phyloP scores from a whole-genome alignment of 139 green algal species.

The Chlamydomonas urium region DNA sequence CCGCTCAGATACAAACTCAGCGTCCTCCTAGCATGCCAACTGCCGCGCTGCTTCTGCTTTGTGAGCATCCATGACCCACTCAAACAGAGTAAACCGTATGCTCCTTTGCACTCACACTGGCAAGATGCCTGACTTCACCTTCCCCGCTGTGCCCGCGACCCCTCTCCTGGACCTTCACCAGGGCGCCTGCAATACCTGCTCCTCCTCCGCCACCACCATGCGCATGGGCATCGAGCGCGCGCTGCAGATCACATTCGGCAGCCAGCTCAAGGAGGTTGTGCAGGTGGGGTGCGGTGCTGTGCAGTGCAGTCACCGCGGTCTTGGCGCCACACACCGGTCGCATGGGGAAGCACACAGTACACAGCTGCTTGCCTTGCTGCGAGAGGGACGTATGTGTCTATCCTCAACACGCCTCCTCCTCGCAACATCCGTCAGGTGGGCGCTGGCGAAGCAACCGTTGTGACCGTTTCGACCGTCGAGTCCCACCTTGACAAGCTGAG shows the following conservation, averaged over 20 bases:
- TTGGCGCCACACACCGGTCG: background rate
- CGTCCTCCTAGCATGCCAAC: too few relatives aligned
- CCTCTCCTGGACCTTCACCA: too few relatives aligned
- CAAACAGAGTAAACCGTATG: too few relatives aligned
- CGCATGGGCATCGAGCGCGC: conserved; percentile 90
- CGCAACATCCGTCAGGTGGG: background rate
- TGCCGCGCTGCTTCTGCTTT: too few relatives aligned
- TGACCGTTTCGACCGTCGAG: too few relatives aligned
- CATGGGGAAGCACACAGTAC: too few relatives aligned
- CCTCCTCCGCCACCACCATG: conserved; percentile 79
- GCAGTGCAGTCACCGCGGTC: background rate
- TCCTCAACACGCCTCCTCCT: background rate
- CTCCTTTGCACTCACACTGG: too few relatives aligned
- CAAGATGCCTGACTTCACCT: too few relatives aligned
- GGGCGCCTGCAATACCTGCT: conserved; percentile 82
- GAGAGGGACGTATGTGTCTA: background rate
- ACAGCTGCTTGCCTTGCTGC: background rate
- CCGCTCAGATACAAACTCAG: too few relatives aligned
- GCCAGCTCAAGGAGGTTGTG: conserved; percentile 41
- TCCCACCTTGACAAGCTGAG: too few relatives aligned
- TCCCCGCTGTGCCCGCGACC: too few relatives aligned
- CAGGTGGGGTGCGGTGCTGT: conserved; percentile 18
- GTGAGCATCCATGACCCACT: too few relatives aligned
- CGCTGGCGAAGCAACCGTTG: background rate
- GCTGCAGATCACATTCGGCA: conserved; percentile 48